Base-by-base conservation (phyloP, 2,329 filamentous ascomycete genomes). In the Stemphylium lycopersici region DNA sequence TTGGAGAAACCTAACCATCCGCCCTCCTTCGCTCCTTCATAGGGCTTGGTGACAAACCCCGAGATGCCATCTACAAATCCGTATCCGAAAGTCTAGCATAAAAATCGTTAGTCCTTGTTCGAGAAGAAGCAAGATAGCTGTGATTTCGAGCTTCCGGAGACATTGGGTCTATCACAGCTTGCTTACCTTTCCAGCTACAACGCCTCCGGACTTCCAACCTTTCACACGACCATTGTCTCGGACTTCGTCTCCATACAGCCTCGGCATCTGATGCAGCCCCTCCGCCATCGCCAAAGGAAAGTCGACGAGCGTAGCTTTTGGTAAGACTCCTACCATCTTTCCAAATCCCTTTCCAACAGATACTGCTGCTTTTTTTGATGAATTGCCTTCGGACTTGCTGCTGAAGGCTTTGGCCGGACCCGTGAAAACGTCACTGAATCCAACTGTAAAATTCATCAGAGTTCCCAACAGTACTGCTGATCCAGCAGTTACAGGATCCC, bases 231-330 rank as follows among this genome's bases (percentile, higher is more conserved):
- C 69, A 31, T 76, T 65, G 3, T 75, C 62, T 26, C 26, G 12
- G 2, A 73, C 63, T 13, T 73, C 60, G 24, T 77, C 74, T 1
- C 76, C 75, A 46, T 76, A 78, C 2, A 78, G 49, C n/a, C 56
- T 68, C 0, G 77, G 77, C 0, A 73, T 58, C 2, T 67, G 66
- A 16, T 69, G 67, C 6, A 78, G 55, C 0, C 76, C 76, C 40
- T 78, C 73, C 0, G 75, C 57, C 5, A 71, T 48, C 3, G 77
- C 76, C 2, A 74, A 57, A 0, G 76, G 76, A n/a, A 78, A 56
- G 38, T 77, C 73, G 2, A 78, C 68, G 1, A 73, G n/a, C 2
- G 43, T 15, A 6, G 54, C 57, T 52, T 76, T 40, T 7, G 12
- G 4, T 7, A 40, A n/a, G 4, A 11, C n/a, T 20, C 13, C 6